A percentile compares a stretch with the other conserved stretches of the same genome.
phyloP scores from a whole-genome alignment of 441 rosid genomes.

The Bruguiera hainesii region DNA sequence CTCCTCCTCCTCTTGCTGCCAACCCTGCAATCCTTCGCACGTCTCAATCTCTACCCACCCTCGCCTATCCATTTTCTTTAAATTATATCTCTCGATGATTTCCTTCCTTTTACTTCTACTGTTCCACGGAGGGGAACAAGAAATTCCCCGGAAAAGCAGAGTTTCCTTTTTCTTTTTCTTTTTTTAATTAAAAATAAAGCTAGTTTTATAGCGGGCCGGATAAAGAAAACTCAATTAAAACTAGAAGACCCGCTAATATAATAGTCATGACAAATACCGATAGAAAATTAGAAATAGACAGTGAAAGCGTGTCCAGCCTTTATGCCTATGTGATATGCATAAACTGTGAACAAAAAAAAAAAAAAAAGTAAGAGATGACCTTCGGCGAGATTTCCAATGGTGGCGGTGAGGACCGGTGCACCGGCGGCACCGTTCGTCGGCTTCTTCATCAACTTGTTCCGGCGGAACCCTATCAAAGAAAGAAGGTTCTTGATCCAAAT shows the following conservation, averaged over 20 bases:
- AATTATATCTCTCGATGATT: too few species aligned
- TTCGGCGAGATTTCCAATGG: conserved; percentile 30
- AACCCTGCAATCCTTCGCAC: conserved; percentile 2
- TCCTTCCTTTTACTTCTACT: too few species aligned
- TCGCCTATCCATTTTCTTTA: neutral
- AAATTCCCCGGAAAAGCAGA: too few species aligned
- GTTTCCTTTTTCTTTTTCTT: too few species aligned
- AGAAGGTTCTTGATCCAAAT: neutral
- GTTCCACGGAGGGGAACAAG: too few species aligned
- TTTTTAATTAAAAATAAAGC: too few species aligned
- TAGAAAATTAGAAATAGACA: conserved; percentile 3
- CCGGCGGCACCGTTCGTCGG: conserved; percentile 36
- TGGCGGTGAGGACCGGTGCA: conserved; percentile 15
- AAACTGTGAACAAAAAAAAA: too few species aligned
- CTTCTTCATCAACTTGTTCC: conserved; percentile 33
- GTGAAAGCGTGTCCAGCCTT: neutral
- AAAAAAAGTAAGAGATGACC: conserved; percentile 22
- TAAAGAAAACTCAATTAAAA: too few species aligned
- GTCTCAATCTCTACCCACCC: conserved; percentile 14
- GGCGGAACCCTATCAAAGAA: neutral
- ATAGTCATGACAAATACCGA: neutral
- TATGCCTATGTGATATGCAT: too few species aligned
- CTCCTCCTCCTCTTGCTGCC: conserved; percentile 32
- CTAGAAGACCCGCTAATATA: too few species aligned
- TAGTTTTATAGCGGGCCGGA: too few species aligned